phyloP scores from a whole-genome alignment of 371 early-diverging fungal species.

The Blyttiomyces sp. region DNA sequence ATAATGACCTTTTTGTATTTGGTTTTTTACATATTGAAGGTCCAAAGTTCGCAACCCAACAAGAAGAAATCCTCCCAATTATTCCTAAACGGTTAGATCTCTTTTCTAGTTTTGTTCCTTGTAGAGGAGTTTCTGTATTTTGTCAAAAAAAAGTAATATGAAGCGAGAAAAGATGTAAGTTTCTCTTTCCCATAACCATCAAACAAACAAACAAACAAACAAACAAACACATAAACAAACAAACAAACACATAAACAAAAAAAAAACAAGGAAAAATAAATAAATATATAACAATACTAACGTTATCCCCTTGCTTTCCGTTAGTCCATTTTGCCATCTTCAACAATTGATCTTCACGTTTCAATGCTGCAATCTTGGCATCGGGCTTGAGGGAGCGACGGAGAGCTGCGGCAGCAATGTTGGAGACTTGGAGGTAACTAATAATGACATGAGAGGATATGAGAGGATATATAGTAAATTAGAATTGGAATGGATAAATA shows the following conservation, averaged over 20 bases:
- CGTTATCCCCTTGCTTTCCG: constrained; percentile 62
- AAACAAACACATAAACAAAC: not conserved
- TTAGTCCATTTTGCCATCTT: constrained; percentile 79
- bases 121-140: constrained; percentile 21
- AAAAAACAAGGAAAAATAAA: not conserved
- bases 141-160: too few species aligned
- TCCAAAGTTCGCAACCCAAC: not conserved
- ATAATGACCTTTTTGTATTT: too few species aligned
- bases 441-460: too few species aligned
- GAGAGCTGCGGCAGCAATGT: constrained; percentile 80
- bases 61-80: too few species aligned
- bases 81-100: too few species aligned
- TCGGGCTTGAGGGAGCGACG: constrained; percentile 83
- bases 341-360: constrained; percentile 72
- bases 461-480: too few species aligned
- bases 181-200: too few species aligned
- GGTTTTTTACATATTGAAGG: too few species aligned
- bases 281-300: constrained; percentile 16
- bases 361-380: constrained; percentile 60
- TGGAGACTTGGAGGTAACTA: constrained; percentile 87
- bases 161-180: not conserved
- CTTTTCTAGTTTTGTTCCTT: constrained; percentile 4
- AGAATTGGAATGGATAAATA: too few species aligned
- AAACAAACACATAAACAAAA: not conserved
- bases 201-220: not conserved